Conservation (phyloP, 2,329 filamentous ascomycete genomes). For the Colletotrichum aenigma region DNA sequence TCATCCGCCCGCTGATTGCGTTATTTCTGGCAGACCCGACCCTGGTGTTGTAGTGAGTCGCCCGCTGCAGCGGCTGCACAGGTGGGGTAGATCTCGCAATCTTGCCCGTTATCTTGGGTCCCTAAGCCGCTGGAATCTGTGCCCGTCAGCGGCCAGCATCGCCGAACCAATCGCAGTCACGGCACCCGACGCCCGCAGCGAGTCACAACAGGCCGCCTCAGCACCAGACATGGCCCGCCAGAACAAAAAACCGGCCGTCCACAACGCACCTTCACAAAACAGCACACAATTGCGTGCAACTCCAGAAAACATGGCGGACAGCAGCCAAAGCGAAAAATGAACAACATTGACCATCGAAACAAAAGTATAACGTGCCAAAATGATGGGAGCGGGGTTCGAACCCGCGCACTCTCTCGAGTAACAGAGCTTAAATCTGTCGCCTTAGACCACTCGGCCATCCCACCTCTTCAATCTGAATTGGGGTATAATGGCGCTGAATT, state of each 20-base stretch:
- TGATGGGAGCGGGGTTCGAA: slow-evolving; percentile 21
- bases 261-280: background rate
- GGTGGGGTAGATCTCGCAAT: background rate
- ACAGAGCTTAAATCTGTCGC: slow-evolving; percentile 21
- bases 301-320: background rate
- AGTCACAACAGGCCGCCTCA: background rate
- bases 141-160: background rate
- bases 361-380: background rate
- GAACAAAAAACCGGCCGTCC: background rate
- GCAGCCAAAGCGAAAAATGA: background rate
- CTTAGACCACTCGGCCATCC: slow-evolving; percentile 21
- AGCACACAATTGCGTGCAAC: background rate
- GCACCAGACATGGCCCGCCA: background rate
- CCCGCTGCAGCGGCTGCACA: background rate
- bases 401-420: slow-evolving; percentile 19
- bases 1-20: slow-evolving; percentile 12
- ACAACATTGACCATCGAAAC: background rate
- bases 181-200: background rate
- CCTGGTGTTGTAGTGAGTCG: background rate
- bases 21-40: slow-evolving; percentile 1
- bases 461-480: background rate
- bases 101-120: background rate
- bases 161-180: background rate
- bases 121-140: background rate
- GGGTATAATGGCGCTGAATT: background rate